Conservation (phyloP, 768 basidiomycete genomes). For the Lactarius deliciosus region DNA sequence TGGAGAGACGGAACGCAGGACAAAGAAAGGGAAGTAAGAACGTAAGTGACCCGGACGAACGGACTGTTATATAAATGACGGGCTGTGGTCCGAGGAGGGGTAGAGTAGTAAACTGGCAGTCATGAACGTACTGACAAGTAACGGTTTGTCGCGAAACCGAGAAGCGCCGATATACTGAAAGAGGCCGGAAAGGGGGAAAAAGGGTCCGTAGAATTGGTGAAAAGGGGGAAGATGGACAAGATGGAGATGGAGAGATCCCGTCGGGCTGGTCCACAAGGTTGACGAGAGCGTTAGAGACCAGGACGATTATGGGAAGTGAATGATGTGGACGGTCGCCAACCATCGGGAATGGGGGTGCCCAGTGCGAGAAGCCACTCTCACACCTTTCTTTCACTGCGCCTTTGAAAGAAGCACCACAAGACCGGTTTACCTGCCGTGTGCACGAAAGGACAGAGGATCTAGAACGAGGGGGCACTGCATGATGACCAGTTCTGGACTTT, state of each 20-base stretch:
- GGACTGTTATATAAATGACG: slow-evolving; percentile 30
- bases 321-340: not conserved
- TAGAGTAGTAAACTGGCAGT: slow-evolving; percentile 29
- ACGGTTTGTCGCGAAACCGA: slow-evolving; percentile 29
- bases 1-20: slow-evolving; percentile 6
- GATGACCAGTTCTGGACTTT: slow-evolving; percentile 17
- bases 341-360: slow-evolving; percentile 12
- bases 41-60: slow-evolving; percentile 21
- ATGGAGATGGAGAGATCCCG: slow-evolving; percentile 13
- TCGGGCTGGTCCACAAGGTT: slow-evolving; percentile 1
- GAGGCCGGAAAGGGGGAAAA: slow-evolving; percentile 34
- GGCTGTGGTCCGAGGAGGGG: slow-evolving; percentile 22
- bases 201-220: slow-evolving; percentile 34
- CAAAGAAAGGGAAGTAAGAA: slow-evolving; percentile 16
- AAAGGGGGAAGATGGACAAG: not conserved
- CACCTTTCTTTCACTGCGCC: not conserved
- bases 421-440: slow-evolving; percentile 12
- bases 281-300: slow-evolving; percentile 10
- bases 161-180: slow-evolving; percentile 30
- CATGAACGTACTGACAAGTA: slow-evolving; percentile 32
- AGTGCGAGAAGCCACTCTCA: not conserved
- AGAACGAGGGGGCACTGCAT: slow-evolving; percentile 13
- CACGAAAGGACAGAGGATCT: slow-evolving; percentile 7
- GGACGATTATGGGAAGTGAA: slow-evolving; percentile 13
- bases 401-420: not conserved